Conservation (phyloP, 2,329 filamentous ascomycete species). For the Lachnellula suecica region DNA sequence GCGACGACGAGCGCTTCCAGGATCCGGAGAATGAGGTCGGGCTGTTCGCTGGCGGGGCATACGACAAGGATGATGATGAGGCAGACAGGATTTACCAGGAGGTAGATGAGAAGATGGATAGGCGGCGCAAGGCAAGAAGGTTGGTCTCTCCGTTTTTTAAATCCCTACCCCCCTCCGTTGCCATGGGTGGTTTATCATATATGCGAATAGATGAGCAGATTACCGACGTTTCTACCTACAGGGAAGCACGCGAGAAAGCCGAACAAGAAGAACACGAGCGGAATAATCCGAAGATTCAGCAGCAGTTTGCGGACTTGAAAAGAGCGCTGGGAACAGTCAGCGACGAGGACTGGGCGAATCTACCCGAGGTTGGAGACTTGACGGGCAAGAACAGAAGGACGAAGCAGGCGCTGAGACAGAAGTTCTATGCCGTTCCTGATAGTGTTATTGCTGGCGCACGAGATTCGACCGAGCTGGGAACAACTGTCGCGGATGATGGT, state of each 20-base stretch:
- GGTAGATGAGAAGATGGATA: conserved; percentile 97
- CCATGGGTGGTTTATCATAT: conserved; percentile 66
- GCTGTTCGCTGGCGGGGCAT: conserved; percentile 90
- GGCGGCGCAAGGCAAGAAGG: conserved; percentile 81
- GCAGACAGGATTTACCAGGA: conserved; percentile 94
- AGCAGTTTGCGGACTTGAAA: conserved; percentile 96
- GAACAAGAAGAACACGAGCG: conserved; percentile 94
- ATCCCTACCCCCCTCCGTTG: conserved; percentile 31
- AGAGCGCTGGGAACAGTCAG: conserved; percentile 83
- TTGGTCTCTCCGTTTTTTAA: conserved; percentile 52
- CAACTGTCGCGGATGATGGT: conserved; percentile 83
- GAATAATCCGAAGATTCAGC: conserved; percentile 96
- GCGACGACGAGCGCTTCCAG: conserved; percentile 80
- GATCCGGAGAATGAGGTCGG: conserved; percentile 98
- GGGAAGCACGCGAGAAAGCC: conserved; percentile 90
- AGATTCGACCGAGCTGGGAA: conserved; percentile 78
- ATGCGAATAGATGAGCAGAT: conserved; percentile 68
- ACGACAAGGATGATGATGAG: conserved; percentile 97
- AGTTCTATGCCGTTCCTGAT: conserved; percentile 96
- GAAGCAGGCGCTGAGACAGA: conserved; percentile 77
- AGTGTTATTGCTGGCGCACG: conserved; percentile 87
- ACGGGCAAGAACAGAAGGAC: conserved; percentile 89
- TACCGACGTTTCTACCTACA: conserved; percentile 71
- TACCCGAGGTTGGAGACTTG: conserved; percentile 94
- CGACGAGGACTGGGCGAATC: conserved; percentile 93